These are phyloP conservation scores for Mycena vitilis DNA, from an alignment of 768 basidiomycete genomes.

Conservation along the genomic window DNA sequence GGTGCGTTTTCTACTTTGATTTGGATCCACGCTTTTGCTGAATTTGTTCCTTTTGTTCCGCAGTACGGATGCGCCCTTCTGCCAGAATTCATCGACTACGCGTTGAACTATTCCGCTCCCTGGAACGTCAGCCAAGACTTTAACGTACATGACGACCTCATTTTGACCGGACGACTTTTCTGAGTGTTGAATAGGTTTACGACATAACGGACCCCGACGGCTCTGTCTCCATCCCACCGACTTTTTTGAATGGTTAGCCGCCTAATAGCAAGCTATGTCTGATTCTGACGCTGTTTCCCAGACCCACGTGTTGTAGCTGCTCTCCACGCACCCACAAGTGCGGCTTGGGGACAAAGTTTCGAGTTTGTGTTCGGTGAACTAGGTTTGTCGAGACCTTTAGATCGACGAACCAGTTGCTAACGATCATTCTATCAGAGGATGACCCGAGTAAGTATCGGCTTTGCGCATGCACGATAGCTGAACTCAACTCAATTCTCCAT, in stretches of 20 bases:
- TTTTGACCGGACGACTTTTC: background rate
- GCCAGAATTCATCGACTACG: conserved; percentile 77
- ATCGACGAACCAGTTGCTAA: conserved; percentile 7
- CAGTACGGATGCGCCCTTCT: conserved; percentile 75
- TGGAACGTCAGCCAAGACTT: conserved; percentile 51
- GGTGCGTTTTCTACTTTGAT: conserved; percentile 43
- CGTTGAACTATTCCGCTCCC: conserved; percentile 77
- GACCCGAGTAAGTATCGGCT: conserved; percentile 50
- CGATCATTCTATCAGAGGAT: conserved; percentile 37
- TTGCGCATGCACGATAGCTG: background rate
- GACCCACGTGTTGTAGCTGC: conserved; percentile 68
- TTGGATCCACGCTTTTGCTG: background rate
- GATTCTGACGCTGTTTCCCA: conserved; percentile 36
- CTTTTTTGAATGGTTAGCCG: conserved; percentile 72
- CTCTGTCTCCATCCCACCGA: conserved; percentile 57
- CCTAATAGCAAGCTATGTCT: background rate
- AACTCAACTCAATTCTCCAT: conserved; percentile 4
- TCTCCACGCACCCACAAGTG: conserved; percentile 75
- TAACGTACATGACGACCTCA: conserved; percentile 46
- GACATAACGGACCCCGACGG: conserved; percentile 65
- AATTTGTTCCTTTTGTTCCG: background rate
- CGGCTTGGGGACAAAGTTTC: conserved; percentile 55
- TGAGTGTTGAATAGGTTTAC: conserved; percentile 52
- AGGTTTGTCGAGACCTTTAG: conserved; percentile 26
- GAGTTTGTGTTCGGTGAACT: conserved; percentile 52